These are phyloP conservation scores for Tulasnella sp. DNA, from an alignment of 768 basidiomycete genomes.

Conservation along the genomic window DNA sequence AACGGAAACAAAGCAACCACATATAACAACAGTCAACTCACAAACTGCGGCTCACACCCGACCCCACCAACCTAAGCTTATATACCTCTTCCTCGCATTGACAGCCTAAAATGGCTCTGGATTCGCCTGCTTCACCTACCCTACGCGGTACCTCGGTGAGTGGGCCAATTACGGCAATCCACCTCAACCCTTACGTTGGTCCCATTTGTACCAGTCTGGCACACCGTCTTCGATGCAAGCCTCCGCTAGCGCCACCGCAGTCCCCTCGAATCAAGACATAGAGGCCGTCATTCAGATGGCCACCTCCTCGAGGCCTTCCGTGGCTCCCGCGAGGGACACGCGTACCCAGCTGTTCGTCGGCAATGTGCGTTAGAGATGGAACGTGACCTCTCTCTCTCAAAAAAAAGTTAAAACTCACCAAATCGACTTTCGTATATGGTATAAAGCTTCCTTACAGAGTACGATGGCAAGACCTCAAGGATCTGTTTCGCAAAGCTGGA, in stretches of 20 bases:
- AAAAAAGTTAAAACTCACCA: too few species aligned
- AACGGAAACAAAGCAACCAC: too few species aligned
- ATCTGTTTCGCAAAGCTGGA: conserved; percentile 91
- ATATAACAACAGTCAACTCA: too few species aligned
- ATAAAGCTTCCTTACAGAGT: conserved; percentile 86
- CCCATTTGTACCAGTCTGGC: too few species aligned
- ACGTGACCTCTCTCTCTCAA: conserved; percentile 11
- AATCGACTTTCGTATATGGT: conserved; percentile 9
- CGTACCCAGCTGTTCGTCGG: conserved; percentile 93
- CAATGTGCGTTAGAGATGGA: conserved; percentile 55
- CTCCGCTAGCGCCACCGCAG: neutral
- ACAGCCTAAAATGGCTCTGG: neutral
- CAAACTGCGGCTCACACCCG: too few species aligned
- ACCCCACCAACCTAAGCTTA: too few species aligned
- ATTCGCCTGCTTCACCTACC: neutral
- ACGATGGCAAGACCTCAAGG: conserved; percentile 98
- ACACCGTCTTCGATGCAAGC: neutral
- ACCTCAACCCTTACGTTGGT: too few species aligned
- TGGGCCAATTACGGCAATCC: too few species aligned
- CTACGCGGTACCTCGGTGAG: neutral
- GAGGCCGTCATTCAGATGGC: conserved; percentile 87
- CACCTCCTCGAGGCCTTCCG: conserved; percentile 48
- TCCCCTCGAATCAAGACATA: conserved; percentile 56
- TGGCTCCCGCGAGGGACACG: conserved; percentile 52
- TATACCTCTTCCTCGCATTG: too few species aligned